Conservation (phyloP, 495 filamentous ascomycete genomes). For the Penicillium antarcticum region DNA sequence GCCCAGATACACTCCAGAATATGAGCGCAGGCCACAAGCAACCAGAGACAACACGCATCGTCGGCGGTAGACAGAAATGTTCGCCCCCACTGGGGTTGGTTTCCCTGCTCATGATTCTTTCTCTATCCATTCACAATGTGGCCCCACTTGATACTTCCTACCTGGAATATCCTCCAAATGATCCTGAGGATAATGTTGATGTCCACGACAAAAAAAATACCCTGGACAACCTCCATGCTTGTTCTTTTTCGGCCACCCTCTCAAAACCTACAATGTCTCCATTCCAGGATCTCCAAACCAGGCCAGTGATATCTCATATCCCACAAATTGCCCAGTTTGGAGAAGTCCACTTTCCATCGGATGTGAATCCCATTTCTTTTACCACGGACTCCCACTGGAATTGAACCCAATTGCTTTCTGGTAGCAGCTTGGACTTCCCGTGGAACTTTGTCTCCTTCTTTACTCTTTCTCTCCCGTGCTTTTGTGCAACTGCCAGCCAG, state of each 20-base stretch:
- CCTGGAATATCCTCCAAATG: conserved; percentile 15
- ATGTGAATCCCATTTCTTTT: conserved; percentile 13
- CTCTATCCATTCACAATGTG: conserved; percentile 10
- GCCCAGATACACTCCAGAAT: conserved; percentile 46
- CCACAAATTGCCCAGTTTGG: conserved; percentile 7
- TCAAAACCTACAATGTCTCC: conserved; percentile 3
- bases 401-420: neutral
- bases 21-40: conserved; percentile 44
- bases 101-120: conserved; percentile 14
- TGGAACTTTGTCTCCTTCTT: conserved; percentile 14
- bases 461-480: conserved; percentile 15
- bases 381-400: conserved; percentile 15
- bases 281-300: conserved; percentile 9
- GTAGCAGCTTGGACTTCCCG: conserved; percentile 3
- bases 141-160: conserved; percentile 18
- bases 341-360: conserved; percentile 12
- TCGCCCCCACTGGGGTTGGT: conserved; percentile 1
- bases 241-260: conserved; percentile 2
- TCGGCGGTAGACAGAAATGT: conserved; percentile 32
- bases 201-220: conserved; percentile 13
- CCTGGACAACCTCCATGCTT: conserved; percentile 11
- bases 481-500: conserved; percentile 28
- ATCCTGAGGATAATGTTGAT: conserved; percentile 24
- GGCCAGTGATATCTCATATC: conserved; percentile 9
- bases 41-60: conserved; percentile 41